These are phyloP conservation scores for Penicillium paneum DNA, from an alignment of 2,329 filamentous ascomycete species.

Conservation along the genomic window DNA sequence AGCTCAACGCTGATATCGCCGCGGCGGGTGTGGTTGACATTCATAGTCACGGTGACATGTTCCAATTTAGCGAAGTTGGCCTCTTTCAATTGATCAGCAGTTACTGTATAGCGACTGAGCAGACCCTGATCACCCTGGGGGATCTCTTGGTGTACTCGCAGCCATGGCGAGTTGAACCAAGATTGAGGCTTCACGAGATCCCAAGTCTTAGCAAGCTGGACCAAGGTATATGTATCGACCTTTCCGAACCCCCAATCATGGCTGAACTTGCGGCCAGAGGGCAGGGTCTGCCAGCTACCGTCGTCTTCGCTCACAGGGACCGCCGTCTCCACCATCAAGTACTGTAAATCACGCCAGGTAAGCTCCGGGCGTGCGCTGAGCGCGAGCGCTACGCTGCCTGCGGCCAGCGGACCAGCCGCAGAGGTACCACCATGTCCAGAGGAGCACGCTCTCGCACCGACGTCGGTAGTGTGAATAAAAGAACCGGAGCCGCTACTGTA, in stretches of 20 bases:
- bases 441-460: slow-evolving; percentile 77
- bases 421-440: slow-evolving; percentile 88
- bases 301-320: slow-evolving; percentile 71
- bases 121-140: slow-evolving; percentile 81
- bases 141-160: slow-evolving; percentile 80
- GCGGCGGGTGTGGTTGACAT: slow-evolving; percentile 78
- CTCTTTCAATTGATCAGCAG: slow-evolving; percentile 70
- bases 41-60: slow-evolving; percentile 98
- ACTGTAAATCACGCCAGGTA: slow-evolving; percentile 92
- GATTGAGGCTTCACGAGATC: slow-evolving; percentile 88
- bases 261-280: slow-evolving; percentile 80
- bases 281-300: slow-evolving; percentile 77
- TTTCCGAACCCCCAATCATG: slow-evolving; percentile 97
- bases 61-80: slow-evolving; percentile 85
- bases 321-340: slow-evolving; percentile 80
- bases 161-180: slow-evolving; percentile 92
- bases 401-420: slow-evolving; percentile 86
- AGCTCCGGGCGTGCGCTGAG: slow-evolving; percentile 81
- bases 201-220: slow-evolving; percentile 83
- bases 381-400: slow-evolving; percentile 86
- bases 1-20: slow-evolving; percentile 92
- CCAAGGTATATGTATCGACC: slow-evolving; percentile 79
- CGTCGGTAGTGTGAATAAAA: slow-evolving; percentile 93
- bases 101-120: slow-evolving; percentile 76
- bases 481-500: slow-evolving; percentile 90